Percentiles rank a stretch among this genome's conserved stretches.
phyloP scores from a whole-genome alignment of 1,284 basidiomycete genomes.

The Coriolopsis trogii region DNA sequence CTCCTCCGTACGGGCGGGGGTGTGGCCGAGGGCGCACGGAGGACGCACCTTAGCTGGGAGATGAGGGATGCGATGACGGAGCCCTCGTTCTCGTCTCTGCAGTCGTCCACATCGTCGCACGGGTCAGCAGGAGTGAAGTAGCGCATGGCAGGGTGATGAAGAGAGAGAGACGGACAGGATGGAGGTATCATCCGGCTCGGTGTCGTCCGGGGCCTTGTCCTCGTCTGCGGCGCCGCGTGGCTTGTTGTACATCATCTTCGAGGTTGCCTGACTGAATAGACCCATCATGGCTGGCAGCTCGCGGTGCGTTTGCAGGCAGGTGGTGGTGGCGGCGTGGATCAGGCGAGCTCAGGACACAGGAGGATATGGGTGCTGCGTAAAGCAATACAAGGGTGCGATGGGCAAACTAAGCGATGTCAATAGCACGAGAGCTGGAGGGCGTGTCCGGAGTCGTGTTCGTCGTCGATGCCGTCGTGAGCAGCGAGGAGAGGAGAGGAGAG shows the following conservation, averaged over 20 bases:
- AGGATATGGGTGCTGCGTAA: conserved; percentile 19
- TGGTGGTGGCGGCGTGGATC: conserved; percentile 25
- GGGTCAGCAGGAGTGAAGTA: conserved; percentile 24
- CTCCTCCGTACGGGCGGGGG: no score
- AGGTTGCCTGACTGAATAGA: conserved; percentile 70
- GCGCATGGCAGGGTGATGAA: conserved; percentile 31
- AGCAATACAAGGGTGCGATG: conserved; percentile 11
- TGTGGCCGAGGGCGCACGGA: background rate
- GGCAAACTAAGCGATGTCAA: background rate
- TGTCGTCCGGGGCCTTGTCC: conserved; percentile 74
- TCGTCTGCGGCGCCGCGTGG: conserved; percentile 57
- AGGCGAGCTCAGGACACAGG: conserved; percentile 9
- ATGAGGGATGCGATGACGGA: conserved; percentile 81
- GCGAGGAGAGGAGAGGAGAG: background rate
- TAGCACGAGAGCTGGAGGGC: background rate
- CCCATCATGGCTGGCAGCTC: conserved; percentile 64
- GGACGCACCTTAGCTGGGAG: conserved; percentile 76
- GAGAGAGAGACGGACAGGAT: conserved; percentile 65
- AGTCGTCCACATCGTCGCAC: conserved; percentile 27
- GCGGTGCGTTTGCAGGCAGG: conserved; percentile 17
- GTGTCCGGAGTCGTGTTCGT: background rate
- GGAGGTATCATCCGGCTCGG: conserved; percentile 82
- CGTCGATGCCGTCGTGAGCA: background rate
- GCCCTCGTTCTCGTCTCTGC: conserved; percentile 78
- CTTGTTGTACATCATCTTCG: conserved; percentile 57